Evolutionary conservation across 2,329 filamentous ascomycete genomes (phyloP), one percentile per base, ranked within the genome.

Genomic region (Colletotrichum cordylinicola): DNA sequence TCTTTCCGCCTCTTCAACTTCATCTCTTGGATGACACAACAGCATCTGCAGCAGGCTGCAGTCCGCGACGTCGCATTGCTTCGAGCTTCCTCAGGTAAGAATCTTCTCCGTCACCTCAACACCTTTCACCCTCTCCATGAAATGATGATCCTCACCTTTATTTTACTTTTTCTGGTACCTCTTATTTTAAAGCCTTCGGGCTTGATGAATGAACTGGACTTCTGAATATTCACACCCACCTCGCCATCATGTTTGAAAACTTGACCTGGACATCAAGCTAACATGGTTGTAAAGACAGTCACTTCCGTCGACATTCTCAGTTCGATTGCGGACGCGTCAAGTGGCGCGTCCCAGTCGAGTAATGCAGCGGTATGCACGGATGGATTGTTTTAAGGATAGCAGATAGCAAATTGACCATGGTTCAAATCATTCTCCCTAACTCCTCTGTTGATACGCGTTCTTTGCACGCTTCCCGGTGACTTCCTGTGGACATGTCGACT

Each of bases 151-250:
- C 82, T 85, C 85, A 84, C 89, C 89, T 60, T 87, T 88, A 89
- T 87, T 81, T 87, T 86, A 87, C 88, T 88, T 89, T 94, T 96
- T 98, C 95, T 98, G 95, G 95, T 96, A 98, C 95, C 96, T 98
- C 96, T 98, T 97, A 95, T 95, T 92, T 95, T 93, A 97, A 92
- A 89, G 90, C 82, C 83, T 87, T 88, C 85, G 83, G 88, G 87
- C 87, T 89, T 93, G 86, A 94, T 96, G 94, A 95, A 95, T 94
- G 91, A 89, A 94, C 88, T 88, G 93, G 93, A 95, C 94, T 95
- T 96, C 94, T 96, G 94, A 96, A 82, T n/a, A 8, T 21, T 55
- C 65, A 72, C 71, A 65, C 58, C 13, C 9, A 65, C 29, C 43
- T 35, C 33, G 8, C 13, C 27, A 7, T 7, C 13, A 48, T 60